A percentile compares a stretch with the other conserved stretches of the same genome.
Conservation (phyloP, 2,329 filamentous ascomycete genomes). For the Fusarium concolor region DNA sequence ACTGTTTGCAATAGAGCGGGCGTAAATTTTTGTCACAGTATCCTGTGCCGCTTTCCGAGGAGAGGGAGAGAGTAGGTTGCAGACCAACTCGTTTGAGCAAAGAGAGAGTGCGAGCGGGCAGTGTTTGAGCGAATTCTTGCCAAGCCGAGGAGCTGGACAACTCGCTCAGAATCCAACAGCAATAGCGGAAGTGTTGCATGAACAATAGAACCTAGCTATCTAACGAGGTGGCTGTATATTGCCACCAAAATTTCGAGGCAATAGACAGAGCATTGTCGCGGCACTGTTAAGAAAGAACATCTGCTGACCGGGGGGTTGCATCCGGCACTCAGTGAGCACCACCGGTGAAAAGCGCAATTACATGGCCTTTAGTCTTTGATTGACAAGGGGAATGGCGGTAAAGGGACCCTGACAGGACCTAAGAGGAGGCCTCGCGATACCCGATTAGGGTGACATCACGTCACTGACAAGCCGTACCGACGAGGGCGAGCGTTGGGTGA, state of each 20-base stretch:
- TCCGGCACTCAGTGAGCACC: slow-evolving; percentile 29
- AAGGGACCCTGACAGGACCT: slow-evolving; percentile 18
- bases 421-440: slow-evolving; percentile 26
- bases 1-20: slow-evolving; percentile 14
- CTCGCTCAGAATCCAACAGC: slow-evolving; percentile 25
- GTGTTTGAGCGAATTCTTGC: slow-evolving; percentile 41
- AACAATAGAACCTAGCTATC: slow-evolving; percentile 17
- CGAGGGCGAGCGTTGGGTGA: slow-evolving; percentile 5
- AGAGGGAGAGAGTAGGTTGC: slow-evolving; percentile 5
- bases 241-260: background rate
- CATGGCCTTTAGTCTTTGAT: slow-evolving; percentile 1
- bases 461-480: slow-evolving; percentile 17
- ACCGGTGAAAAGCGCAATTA: slow-evolving; percentile 30
- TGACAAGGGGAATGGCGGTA: slow-evolving; percentile 36
- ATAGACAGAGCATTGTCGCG: slow-evolving; percentile 18
- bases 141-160: slow-evolving; percentile 8
- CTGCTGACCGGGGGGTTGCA: slow-evolving; percentile 8
- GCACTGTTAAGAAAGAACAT: slow-evolving; percentile 27
- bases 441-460: slow-evolving; percentile 23
- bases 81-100: slow-evolving; percentile 24
- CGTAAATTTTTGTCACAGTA: background rate
- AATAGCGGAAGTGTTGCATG: slow-evolving; percentile 20
- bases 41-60: slow-evolving; percentile 28
- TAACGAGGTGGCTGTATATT: slow-evolving; percentile 23
- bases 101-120: slow-evolving; percentile 3